phyloP scores from a whole-genome alignment of 306 rosid species.

The Sophora flavescens region DNA sequence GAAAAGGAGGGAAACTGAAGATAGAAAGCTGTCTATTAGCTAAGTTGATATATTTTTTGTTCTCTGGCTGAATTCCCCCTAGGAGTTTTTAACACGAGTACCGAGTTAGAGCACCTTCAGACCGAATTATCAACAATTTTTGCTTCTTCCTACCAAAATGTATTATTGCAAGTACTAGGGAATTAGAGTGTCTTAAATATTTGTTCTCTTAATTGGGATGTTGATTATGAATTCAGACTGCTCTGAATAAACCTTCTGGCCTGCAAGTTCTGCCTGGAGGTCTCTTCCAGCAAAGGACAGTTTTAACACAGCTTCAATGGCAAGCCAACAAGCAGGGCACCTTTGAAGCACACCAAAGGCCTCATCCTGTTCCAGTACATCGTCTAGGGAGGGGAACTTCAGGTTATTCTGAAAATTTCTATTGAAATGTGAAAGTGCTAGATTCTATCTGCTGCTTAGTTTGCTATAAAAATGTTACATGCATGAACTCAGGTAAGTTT shows the following conservation, averaged over 20 bases:
- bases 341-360: slow-evolving; percentile 46
- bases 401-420: slow-evolving; percentile 62
- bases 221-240: slow-evolving; percentile 65
- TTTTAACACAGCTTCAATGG: slow-evolving; percentile 85
- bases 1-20: slow-evolving; percentile 10
- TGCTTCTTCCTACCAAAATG: slow-evolving; percentile 1
- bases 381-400: slow-evolving; percentile 98
- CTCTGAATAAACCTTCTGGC: slow-evolving; percentile 88
- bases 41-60: slow-evolving; percentile 2
- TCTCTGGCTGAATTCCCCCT: neutral
- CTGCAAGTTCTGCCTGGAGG: slow-evolving; percentile 98
- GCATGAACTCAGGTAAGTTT: slow-evolving; percentile 31
- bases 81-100: neutral
- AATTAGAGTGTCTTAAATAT: slow-evolving; percentile 25
- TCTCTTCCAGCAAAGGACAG: slow-evolving; percentile 95
- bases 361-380: slow-evolving; percentile 85
- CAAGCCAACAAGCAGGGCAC: slow-evolving; percentile 54
- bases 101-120: neutral
- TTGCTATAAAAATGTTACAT: slow-evolving; percentile 27
- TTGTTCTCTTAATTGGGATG: slow-evolving; percentile 27
- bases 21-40: slow-evolving; percentile 3
- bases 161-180: neutral
- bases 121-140: slow-evolving; percentile 11
- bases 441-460: slow-evolving; percentile 30
- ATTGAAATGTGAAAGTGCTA: slow-evolving; percentile 31